Evolutionary conservation across 192 early-diverging fungal genomes (phyloP).

Genomic region (Coemansia sp.): DNA sequence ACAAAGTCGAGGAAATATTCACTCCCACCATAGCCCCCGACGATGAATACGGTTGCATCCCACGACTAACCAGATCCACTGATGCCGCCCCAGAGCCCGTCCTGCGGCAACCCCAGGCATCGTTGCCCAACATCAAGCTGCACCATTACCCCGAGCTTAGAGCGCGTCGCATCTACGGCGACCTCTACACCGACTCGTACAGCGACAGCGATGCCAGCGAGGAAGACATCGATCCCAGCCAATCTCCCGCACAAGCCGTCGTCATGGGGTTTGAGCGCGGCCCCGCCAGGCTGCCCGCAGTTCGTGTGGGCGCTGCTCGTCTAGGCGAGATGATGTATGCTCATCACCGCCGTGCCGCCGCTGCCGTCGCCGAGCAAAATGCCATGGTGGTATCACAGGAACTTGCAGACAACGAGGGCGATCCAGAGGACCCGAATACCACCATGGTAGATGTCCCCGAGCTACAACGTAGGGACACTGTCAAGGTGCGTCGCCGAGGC

Average conservation of each 20-base stretch:
- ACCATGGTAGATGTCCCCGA: neutral
- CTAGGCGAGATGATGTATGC: constrained; percentile 36
- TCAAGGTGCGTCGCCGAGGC: neutral
- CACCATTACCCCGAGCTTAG: neutral
- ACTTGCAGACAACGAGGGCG: neutral
- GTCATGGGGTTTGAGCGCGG: constrained; percentile 25
- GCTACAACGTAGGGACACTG: neutral
- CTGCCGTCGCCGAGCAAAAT: neutral
- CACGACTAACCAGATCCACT: neutral
- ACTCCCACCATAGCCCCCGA: neutral
- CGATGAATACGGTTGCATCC: neutral
- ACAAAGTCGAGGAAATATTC: neutral
- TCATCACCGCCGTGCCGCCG: neutral
- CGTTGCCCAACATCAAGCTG: constrained; percentile 22
- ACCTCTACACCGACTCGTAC: constrained; percentile 30
- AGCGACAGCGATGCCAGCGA: constrained; percentile 14
- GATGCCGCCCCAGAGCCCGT: neutral
- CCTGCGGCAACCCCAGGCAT: neutral
- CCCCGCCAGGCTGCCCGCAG: constrained; percentile 11
- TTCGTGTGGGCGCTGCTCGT: constrained; percentile 30
- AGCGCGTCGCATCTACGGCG: constrained; percentile 9
- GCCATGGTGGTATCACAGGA: neutral
- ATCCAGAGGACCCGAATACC: neutral
- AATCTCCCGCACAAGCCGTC: constrained; percentile 10
- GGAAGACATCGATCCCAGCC: neutral